Evolutionary conservation across 2,329 filamentous ascomycete genomes (phyloP).

Genomic region (Neonectria coccinea): DNA sequence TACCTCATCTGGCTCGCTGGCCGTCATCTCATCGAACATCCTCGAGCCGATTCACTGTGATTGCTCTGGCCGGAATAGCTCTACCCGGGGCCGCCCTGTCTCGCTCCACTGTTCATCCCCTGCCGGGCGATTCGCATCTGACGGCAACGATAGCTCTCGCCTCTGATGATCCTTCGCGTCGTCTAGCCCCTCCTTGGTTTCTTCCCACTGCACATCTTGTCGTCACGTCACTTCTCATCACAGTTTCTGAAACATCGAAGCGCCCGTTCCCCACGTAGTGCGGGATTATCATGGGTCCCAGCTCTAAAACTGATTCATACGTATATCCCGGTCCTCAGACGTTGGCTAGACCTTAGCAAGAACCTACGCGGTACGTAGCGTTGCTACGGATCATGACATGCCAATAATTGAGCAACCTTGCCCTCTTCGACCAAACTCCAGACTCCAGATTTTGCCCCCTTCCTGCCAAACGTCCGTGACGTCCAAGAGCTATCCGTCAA

Average conservation of each 20-base stretch:
- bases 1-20: background rate
- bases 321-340: background rate
- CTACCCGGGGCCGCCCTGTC: background rate
- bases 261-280: constrained; percentile 16
- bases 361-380: background rate
- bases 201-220: background rate
- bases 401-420: constrained; percentile 2
- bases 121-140: background rate
- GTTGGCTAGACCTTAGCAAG: background rate
- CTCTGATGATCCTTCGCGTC: constrained; percentile 5
- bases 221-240: constrained; percentile 15
- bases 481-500: background rate
- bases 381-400: constrained; percentile 6
- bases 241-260: constrained; percentile 16
- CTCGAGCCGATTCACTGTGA: background rate
- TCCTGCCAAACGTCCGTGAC: background rate
- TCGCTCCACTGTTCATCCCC: background rate
- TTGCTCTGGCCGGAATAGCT: background rate
- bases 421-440: background rate
- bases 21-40: background rate
- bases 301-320: constrained; percentile 5
- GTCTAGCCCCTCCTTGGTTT: constrained; percentile 10
- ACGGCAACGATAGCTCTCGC: background rate
- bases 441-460: constrained; percentile 1
- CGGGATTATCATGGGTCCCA: constrained; percentile 7